These are phyloP conservation scores for Eruca vesicaria DNA, from an alignment of 441 rosid species.

Conservation along the genomic window DNA sequence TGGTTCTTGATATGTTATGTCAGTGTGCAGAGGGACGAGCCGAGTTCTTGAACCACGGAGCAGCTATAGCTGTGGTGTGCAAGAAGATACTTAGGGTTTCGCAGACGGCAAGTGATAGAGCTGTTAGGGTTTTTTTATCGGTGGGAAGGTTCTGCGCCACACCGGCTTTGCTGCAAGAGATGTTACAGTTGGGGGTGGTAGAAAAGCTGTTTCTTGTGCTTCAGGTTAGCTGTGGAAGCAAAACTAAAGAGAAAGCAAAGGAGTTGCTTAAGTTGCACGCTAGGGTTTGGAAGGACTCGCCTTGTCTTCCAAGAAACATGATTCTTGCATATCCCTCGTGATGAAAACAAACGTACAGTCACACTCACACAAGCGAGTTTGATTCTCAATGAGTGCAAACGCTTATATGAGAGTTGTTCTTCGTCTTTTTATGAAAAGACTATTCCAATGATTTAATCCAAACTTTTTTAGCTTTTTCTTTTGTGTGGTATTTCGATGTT, in stretches of 20 bases:
- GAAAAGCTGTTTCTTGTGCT: constrained; percentile 72
- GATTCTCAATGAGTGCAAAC: too few relatives aligned
- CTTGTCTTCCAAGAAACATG: constrained; percentile 52
- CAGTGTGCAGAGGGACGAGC: constrained; percentile 86
- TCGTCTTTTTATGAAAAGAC: too few relatives aligned
- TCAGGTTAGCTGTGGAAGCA: constrained; percentile 51
- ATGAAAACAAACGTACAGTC: too few relatives aligned
- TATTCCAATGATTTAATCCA: too few relatives aligned
- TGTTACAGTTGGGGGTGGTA: constrained; percentile 76
- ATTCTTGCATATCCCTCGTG: too few relatives aligned
- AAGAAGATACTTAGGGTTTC: constrained; percentile 90
- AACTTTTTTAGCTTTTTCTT: too few relatives aligned
- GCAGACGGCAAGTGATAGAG: constrained; percentile 61
- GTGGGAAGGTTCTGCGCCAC: constrained; percentile 65
- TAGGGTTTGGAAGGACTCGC: constrained; percentile 69
- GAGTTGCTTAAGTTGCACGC: constrained; percentile 70
- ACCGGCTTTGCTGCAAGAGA: constrained; percentile 49
- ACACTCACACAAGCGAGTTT: too few relatives aligned
- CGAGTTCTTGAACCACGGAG: constrained; percentile 64
- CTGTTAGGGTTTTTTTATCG: constrained; percentile 60
- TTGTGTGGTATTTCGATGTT: too few relatives aligned
- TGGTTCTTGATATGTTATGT: constrained; percentile 55
- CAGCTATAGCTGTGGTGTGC: constrained; percentile 70
- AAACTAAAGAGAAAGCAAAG: constrained; percentile 58
- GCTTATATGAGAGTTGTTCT: too few relatives aligned